These are phyloP conservation scores for Symmetrospora coprosmae DNA, from an alignment of 768 basidiomycete species.

Conservation along the genomic window DNA sequence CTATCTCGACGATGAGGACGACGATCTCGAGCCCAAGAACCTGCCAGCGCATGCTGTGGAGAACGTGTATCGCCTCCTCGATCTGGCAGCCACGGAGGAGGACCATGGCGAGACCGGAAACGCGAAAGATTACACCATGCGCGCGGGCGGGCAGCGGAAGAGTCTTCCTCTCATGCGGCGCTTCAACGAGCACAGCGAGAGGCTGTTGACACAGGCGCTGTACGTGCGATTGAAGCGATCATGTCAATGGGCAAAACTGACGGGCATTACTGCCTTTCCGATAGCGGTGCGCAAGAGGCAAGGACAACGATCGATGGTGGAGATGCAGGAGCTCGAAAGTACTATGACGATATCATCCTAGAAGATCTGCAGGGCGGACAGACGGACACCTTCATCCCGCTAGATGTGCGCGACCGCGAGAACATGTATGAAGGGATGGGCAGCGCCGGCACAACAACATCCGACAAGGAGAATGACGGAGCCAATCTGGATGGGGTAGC, in stretches of 20 bases:
- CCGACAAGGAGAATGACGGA: background rate
- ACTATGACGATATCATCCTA: slow-evolving; percentile 56
- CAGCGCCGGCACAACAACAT: background rate
- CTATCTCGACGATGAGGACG: slow-evolving; percentile 90
- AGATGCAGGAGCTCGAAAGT: slow-evolving; percentile 40
- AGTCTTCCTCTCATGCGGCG: slow-evolving; percentile 84
- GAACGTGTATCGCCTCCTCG: slow-evolving; percentile 58
- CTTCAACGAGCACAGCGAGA: slow-evolving; percentile 93
- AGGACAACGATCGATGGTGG: slow-evolving; percentile 42
- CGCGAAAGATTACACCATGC: slow-evolving; percentile 84
- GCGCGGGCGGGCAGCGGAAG: slow-evolving; percentile 72
- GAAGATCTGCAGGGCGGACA: slow-evolving; percentile 68
- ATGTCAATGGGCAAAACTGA: background rate
- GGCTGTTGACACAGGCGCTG: slow-evolving; percentile 54
- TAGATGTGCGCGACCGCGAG: slow-evolving; percentile 45
- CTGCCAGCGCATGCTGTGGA: slow-evolving; percentile 48
- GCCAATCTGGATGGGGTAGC: background rate
- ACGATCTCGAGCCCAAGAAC: slow-evolving; percentile 66
- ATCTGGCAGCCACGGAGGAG: slow-evolving; percentile 71
- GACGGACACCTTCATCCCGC: slow-evolving; percentile 51
- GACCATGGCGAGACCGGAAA: slow-evolving; percentile 88
- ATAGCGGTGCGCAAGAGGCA: slow-evolving; percentile 36
- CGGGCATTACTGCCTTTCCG: background rate
- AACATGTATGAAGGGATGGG: slow-evolving; percentile 20
- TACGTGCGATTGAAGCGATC: too few species aligned